Conservation (phyloP, 257 asterid species). For the Solanum piurae region DNA sequence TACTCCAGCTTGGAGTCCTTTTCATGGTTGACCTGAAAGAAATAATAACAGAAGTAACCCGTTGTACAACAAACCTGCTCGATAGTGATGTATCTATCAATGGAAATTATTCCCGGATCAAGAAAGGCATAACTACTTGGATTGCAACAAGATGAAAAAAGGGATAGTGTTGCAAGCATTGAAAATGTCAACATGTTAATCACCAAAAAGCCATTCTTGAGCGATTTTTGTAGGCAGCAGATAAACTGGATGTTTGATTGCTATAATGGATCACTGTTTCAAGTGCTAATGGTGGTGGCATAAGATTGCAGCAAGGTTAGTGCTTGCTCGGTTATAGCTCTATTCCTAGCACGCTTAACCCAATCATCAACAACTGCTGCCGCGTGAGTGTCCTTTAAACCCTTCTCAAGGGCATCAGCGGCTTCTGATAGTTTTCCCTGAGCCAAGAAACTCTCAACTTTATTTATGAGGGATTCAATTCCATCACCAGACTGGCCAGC, state of each 20-base stretch:
- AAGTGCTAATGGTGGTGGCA: slow-evolving; percentile 65
- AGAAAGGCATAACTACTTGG: background rate
- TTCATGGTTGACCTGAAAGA: background rate
- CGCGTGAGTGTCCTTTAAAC: slow-evolving; percentile 73
- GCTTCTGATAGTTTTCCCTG: slow-evolving; percentile 77
- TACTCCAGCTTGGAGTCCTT: background rate
- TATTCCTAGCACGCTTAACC: slow-evolving; percentile 61
- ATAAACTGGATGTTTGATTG: background rate
- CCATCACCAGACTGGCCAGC: slow-evolving; percentile 78
- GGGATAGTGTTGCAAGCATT: background rate
- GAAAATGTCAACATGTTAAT: background rate
- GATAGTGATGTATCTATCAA: background rate
- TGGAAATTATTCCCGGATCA: background rate
- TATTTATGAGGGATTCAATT: slow-evolving; percentile 69
- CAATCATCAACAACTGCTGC: slow-evolving; percentile 63
- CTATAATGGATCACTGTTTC: background rate
- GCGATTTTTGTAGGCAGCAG: background rate
- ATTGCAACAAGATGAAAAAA: background rate
- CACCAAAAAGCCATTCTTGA: background rate
- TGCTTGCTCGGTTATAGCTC: slow-evolving; percentile 84
- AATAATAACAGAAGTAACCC: background rate
- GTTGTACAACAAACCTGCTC: background rate
- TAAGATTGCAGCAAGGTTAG: slow-evolving; percentile 63
- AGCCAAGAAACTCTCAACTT: slow-evolving; percentile 64
- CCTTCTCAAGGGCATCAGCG: slow-evolving; percentile 75